Conservation (phyloP, 2,329 filamentous ascomycete species). For the Microdochium bolleyi region DNA sequence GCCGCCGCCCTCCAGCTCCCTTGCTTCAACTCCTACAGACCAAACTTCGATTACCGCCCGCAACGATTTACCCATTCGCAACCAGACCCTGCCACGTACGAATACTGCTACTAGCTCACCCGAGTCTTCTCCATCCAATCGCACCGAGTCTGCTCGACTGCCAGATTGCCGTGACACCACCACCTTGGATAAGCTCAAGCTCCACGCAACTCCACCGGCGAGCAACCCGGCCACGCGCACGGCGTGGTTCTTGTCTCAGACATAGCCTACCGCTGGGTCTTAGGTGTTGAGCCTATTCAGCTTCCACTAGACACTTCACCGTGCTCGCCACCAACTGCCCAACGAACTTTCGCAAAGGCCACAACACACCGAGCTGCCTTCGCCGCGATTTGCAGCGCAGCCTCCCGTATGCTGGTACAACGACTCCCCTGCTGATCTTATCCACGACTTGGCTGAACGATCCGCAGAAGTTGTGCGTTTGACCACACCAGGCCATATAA, state of each 20-base stretch:
- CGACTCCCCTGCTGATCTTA: background rate
- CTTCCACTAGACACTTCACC: background rate
- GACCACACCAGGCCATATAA: background rate
- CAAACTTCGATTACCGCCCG: background rate
- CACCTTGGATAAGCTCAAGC: background rate
- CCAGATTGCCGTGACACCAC: background rate
- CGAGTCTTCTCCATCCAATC: too few species aligned
- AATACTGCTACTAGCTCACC: too few species aligned
- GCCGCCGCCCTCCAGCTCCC: background rate
- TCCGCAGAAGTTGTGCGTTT: background rate
- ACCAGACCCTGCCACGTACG: too few species aligned
- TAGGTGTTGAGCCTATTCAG: background rate
- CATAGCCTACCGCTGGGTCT: background rate
- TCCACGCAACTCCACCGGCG: background rate
- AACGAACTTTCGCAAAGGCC: background rate
- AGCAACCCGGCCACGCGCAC: background rate
- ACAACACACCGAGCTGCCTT: background rate
- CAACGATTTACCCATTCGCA: too few species aligned
- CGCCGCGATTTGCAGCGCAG: background rate
- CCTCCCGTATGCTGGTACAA: background rate
- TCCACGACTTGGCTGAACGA: background rate
- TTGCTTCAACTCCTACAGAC: background rate
- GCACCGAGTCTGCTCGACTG: too few species aligned
- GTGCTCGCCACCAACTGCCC: background rate
- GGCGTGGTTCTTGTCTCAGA: background rate